phyloP scores from a whole-genome alignment of 805 yeast genomes.

The Saccharomyces eubayanus region DNA sequence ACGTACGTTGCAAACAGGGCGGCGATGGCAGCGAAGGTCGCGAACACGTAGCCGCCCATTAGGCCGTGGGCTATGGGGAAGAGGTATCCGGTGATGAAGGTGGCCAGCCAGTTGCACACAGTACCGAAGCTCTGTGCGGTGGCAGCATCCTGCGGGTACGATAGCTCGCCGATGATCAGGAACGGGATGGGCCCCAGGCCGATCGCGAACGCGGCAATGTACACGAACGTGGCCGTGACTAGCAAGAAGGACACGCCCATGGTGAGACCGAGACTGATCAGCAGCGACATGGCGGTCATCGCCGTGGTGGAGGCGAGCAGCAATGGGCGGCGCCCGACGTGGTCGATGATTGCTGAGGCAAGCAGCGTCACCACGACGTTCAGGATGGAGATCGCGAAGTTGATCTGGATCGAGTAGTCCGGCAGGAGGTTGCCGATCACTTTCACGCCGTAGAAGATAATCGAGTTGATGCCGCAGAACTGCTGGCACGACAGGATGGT shows the following conservation, averaged over 20 bases:
- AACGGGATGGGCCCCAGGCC: constrained; percentile 97
- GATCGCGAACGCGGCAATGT: constrained; percentile 78
- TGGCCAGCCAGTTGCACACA: constrained; percentile 82
- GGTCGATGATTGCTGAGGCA: constrained; percentile 71
- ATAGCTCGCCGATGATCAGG: constrained; percentile 77
- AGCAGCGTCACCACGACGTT: constrained; percentile 67
- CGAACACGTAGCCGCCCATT: constrained; percentile 74
- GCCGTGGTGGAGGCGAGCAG: constrained; percentile 54
- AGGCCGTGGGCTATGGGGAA: constrained; percentile 64
- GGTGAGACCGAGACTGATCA: constrained; percentile 61
- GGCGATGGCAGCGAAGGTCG: constrained; percentile 58
- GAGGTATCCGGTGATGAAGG: constrained; percentile 68
- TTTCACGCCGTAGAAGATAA: constrained; percentile 87
- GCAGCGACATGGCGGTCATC: constrained; percentile 58
- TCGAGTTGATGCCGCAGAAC: constrained; percentile 85
- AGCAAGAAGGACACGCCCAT: constrained; percentile 40
- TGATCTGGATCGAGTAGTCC: constrained; percentile 56
- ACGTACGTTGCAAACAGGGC: constrained; percentile 34
- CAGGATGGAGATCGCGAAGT: constrained; percentile 64
- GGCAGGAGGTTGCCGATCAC: constrained; percentile 71
- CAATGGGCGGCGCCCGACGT: constrained; percentile 65
- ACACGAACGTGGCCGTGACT: constrained; percentile 56
- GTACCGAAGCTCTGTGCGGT: constrained; percentile 92
- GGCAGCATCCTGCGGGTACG: constrained; percentile 71
- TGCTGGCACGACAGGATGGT: constrained; percentile 79